Conservation (phyloP, 257 asterid genomes). For the Scutellaria barbata region DNA sequence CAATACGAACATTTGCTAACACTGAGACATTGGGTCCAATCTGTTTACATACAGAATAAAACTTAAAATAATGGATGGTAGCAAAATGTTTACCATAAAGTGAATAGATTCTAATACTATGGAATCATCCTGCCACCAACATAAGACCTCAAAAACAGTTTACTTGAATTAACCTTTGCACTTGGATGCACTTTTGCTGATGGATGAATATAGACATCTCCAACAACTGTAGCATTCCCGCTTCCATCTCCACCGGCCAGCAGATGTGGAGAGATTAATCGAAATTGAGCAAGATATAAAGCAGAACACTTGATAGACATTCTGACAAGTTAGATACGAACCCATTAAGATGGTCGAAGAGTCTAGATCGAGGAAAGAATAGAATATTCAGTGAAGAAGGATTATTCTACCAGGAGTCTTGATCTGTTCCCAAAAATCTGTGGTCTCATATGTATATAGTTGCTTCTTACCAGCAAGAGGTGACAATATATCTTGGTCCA, state of each 20-base stretch:
- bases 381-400: conserved; percentile 5
- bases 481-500: conserved; percentile 89
- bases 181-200: conserved; percentile 91
- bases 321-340: conserved; percentile 45
- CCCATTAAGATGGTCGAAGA: conserved; percentile 24
- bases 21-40: conserved; percentile 85
- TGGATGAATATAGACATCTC: conserved; percentile 70
- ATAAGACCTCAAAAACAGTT: background rate
- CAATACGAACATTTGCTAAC: conserved; percentile 86
- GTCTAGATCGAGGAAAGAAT: conserved; percentile 23
- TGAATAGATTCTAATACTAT: background rate
- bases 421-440: conserved; percentile 92
- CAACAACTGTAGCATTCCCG: conserved; percentile 47
- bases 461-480: conserved; percentile 92
- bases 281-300: conserved; percentile 57
- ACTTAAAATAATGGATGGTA: background rate
- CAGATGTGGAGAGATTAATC: conserved; percentile 50
- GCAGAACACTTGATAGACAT: conserved; percentile 70
- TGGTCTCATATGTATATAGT: conserved; percentile 69
- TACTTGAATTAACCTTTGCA: conserved; percentile 66
- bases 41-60: conserved; percentile 40
- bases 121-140: conserved; percentile 11
- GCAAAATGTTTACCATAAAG: background rate
- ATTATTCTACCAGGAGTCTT: conserved; percentile 70
- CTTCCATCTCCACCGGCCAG: conserved; percentile 59